phyloP scores from a whole-genome alignment of 176 grass and related monocot genomes.

The Tuctoria greenei region DNA sequence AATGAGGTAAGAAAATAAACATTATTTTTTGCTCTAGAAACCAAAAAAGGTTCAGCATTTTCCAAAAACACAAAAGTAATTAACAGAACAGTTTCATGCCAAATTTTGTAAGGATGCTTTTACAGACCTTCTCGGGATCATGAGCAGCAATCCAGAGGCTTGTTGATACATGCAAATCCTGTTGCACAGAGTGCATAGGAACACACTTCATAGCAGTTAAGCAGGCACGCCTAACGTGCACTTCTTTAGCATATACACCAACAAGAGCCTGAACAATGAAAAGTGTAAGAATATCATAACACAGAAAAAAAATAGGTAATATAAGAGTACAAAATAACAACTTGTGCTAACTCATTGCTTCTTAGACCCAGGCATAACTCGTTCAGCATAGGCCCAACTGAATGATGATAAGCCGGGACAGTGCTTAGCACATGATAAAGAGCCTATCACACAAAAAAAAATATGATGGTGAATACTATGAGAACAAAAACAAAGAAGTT shows the following conservation, averaged over 20 bases:
- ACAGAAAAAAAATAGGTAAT: slow-evolving; percentile 6
- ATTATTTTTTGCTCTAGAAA: not conserved
- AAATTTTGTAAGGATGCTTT: slow-evolving; percentile 28
- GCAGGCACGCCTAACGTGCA: slow-evolving; percentile 85
- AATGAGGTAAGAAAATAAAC: slow-evolving; percentile 32
- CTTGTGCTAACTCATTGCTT: slow-evolving; percentile 72
- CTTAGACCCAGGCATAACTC: slow-evolving; percentile 91
- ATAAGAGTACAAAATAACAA: slow-evolving; percentile 47
- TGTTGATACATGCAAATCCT: slow-evolving; percentile 63
- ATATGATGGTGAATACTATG: slow-evolving; percentile 18
- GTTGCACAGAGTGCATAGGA: slow-evolving; percentile 67
- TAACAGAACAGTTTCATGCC: slow-evolving; percentile 24
- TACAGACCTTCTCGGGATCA: slow-evolving; percentile 90
- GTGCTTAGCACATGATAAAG: slow-evolving; percentile 94
- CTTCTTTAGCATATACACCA: slow-evolving; percentile 85
- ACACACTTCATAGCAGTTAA: slow-evolving; percentile 95
- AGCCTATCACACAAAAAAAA: slow-evolving; percentile 54
- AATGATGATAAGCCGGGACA: slow-evolving; percentile 72
- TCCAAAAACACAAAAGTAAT: slow-evolving; percentile 17
- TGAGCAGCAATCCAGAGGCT: slow-evolving; percentile 94
- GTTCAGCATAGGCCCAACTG: slow-evolving; percentile 86
- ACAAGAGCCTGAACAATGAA: slow-evolving; percentile 66
- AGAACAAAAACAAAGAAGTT: slow-evolving; percentile 30
- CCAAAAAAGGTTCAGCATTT: not conserved
- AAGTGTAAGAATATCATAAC: slow-evolving; percentile 34